Evolutionary conservation across 2,329 filamentous ascomycete genomes (phyloP).

Genomic region (Pseudogymnoascus sp.): DNA sequence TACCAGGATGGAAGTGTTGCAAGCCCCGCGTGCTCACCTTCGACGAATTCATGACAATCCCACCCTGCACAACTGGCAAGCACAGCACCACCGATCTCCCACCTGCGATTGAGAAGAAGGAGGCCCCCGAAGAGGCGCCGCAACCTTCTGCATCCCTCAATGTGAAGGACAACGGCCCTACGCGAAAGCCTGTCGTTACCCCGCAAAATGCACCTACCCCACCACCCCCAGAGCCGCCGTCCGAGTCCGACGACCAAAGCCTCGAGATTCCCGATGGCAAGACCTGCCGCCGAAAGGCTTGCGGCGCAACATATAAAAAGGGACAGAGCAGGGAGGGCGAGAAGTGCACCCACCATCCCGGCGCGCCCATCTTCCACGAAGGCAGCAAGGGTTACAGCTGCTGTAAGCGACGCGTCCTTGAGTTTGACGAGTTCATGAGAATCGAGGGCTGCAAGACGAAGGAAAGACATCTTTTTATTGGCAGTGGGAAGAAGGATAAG

Average conservation of each 20-base stretch:
- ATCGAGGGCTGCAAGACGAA: conserved; percentile 87
- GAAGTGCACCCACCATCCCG: conserved; percentile 81
- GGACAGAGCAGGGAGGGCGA: conserved; percentile 58
- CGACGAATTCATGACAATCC: conserved; percentile 91
- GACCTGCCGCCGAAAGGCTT: conserved; percentile 71
- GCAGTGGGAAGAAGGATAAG: conserved; percentile 54
- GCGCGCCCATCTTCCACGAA: conserved; percentile 90
- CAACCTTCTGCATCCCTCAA: conserved; percentile 16
- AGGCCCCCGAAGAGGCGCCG: conserved; percentile 34
- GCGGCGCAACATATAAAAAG: conserved; percentile 58
- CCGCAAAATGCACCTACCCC: conserved; percentile 34
- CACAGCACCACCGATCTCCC: conserved; percentile 79
- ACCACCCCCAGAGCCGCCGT: conserved; percentile 57
- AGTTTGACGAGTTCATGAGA: conserved; percentile 97
- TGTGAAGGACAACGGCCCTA: conserved; percentile 46
- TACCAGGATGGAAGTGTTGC: conserved; percentile 93
- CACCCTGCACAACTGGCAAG: conserved; percentile 85
- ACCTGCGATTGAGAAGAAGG: conserved; percentile 54
- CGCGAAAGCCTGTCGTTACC: conserved; percentile 37
- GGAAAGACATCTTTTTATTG: conserved; percentile 75
- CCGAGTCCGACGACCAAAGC: conserved; percentile 78
- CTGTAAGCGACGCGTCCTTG: conserved; percentile 89
- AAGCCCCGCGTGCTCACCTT: conserved; percentile 95
- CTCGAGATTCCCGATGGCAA: conserved; percentile 66
- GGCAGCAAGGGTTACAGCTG: conserved; percentile 97